These are phyloP conservation scores for Phyllostachys edulis DNA, from an alignment of 176 grass and related monocot species.

Conservation along the genomic window DNA sequence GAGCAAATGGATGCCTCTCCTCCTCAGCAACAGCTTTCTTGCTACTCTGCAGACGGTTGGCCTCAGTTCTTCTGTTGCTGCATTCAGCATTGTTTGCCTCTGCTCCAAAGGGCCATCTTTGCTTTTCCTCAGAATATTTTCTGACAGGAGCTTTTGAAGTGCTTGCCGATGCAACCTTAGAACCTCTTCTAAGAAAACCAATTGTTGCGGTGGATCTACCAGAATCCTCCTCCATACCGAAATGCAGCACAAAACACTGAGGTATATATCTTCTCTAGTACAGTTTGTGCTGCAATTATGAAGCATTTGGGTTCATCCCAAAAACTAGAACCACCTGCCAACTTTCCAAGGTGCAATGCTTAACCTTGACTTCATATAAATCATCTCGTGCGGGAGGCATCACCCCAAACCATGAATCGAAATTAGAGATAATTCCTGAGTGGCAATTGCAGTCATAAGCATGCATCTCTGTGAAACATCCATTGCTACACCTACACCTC, in stretches of 20 bases:
- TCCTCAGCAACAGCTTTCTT: slow-evolving; percentile 28
- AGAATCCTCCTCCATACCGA: slow-evolving; percentile 56
- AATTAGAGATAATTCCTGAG: too few relatives aligned
- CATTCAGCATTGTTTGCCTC: slow-evolving; percentile 43
- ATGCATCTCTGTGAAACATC: too few relatives aligned
- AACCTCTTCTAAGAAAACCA: slow-evolving; percentile 48
- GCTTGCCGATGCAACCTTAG: slow-evolving; percentile 48
- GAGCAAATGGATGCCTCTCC: slow-evolving; percentile 14
- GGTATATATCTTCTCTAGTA: slow-evolving; percentile 17
- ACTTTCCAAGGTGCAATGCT: too few relatives aligned
- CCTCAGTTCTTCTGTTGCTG: slow-evolving; percentile 46
- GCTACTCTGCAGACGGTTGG: slow-evolving; percentile 27
- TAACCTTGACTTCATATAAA: too few relatives aligned
- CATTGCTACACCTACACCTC: too few relatives aligned
- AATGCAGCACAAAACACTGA: not conserved
- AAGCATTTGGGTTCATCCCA: too few relatives aligned
- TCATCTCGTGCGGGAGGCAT: too few relatives aligned
- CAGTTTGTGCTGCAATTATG: slow-evolving; percentile 9
- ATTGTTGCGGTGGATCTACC: slow-evolving; percentile 32
- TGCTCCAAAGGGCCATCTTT: slow-evolving; percentile 39
- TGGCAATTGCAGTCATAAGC: too few relatives aligned
- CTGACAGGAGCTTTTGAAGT: slow-evolving; percentile 51
- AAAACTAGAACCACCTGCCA: too few relatives aligned
- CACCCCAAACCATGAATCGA: too few relatives aligned
- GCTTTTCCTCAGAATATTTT: slow-evolving; percentile 49